phyloP scores from a whole-genome alignment of 73 alveolate genomes.

The Uronychia setigera region DNA sequence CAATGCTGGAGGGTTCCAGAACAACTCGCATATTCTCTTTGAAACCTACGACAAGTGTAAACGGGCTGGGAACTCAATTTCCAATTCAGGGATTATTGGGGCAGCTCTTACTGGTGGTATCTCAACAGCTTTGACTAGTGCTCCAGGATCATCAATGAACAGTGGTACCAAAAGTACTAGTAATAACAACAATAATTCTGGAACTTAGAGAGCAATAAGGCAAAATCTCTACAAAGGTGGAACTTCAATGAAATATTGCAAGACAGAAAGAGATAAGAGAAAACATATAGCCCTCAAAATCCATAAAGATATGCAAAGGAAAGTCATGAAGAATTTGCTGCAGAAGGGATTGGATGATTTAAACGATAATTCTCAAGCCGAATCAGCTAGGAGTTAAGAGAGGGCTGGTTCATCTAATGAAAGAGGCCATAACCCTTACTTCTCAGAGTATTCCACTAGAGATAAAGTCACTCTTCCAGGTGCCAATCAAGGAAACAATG shows the following conservation, averaged over 20 bases:
- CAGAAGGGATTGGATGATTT: not conserved
- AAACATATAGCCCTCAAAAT: not conserved
- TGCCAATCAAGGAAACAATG: no score
- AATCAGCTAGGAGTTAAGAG: not conserved
- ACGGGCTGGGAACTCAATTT: no score
- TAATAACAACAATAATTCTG: no score
- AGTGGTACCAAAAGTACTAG: no score
- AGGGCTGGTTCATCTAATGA: not conserved
- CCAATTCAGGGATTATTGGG: no score
- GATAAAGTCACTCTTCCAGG: not conserved
- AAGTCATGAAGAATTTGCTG: not conserved
- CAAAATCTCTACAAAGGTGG: not conserved
- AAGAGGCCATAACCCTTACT: not conserved
- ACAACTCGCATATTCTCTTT: not conserved
- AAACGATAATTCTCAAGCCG: not conserved
- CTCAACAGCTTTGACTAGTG: no score
- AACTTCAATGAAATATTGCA: not conserved
- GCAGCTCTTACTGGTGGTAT: no score
- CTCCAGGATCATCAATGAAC: no score
- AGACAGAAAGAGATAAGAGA: not conserved
- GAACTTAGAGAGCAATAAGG: no score
- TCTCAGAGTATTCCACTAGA: not conserved
- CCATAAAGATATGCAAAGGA: not conserved
- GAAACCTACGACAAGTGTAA: not conserved
- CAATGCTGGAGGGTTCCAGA: no score